Conservation (phyloP, 2,329 filamentous ascomycete genomes). For the Achaetomium macrosporum region DNA sequence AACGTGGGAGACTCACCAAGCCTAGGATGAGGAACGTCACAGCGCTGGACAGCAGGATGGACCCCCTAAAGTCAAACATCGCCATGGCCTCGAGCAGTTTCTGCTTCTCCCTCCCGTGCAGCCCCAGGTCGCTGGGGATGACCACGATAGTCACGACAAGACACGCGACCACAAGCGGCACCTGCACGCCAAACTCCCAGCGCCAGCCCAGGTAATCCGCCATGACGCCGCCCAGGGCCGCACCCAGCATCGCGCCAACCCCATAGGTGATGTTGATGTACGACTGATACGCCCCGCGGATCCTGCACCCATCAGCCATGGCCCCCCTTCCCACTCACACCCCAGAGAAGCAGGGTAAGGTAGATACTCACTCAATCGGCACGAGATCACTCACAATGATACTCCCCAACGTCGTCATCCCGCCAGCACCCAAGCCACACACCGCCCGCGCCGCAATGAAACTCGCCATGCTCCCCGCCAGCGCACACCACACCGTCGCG, state of each 20-base stretch:
- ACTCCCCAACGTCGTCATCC: conserved; percentile 60
- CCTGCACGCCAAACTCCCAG: conserved; percentile 62
- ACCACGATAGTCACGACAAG: conserved; percentile 40
- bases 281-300: conserved; percentile 65
- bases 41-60: conserved; percentile 45
- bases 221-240: conserved; percentile 63
- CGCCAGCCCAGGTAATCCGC: conserved; percentile 68
- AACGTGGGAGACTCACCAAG: conserved; percentile 46
- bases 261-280: conserved; percentile 63
- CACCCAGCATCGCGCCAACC: conserved; percentile 47
- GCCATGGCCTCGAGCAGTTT: conserved; percentile 44
- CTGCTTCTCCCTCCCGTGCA: conserved; percentile 40
- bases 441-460: conserved; percentile 66
- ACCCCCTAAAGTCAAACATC: conserved; percentile 53
- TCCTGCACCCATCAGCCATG: conserved; percentile 26
- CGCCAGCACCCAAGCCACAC: conserved; percentile 68
- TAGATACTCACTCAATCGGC: conserved; percentile 56
- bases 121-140: conserved; percentile 49
- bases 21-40: conserved; percentile 55
- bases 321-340: neutral
- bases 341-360: neutral
- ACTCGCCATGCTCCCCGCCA: conserved; percentile 60
- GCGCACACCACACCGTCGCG: conserved; percentile 63
- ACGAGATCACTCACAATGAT: conserved; percentile 71
- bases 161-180: conserved; percentile 45